Evolutionary conservation across 371 early-diverging fungal species (phyloP).

Genomic region (Mortierella sp.): DNA sequence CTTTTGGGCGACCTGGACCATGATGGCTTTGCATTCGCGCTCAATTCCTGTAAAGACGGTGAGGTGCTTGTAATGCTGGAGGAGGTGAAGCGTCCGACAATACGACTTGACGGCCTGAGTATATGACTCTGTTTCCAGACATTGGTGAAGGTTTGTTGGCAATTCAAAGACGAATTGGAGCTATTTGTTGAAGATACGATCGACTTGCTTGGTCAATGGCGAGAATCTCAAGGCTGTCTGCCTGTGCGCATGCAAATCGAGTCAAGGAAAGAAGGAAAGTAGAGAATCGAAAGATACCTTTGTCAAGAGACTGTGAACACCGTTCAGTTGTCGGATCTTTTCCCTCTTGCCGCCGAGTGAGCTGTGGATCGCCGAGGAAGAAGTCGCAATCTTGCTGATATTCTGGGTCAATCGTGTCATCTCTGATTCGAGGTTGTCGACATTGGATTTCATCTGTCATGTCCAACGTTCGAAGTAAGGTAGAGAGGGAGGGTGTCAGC

Average conservation of each 20-base stretch:
- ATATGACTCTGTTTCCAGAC: conserved; percentile 70
- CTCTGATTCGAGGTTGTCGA: conserved; percentile 84
- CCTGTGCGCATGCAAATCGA: not conserved
- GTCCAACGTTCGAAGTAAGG: not conserved
- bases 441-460: conserved; percentile 79
- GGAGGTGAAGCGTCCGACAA: conserved; percentile 75
- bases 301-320: conserved; percentile 81
- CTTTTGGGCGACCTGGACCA: conserved; percentile 71
- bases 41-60: conserved; percentile 84
- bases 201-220: not conserved
- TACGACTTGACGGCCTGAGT: conserved; percentile 84
- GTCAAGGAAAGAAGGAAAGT: not conserved
- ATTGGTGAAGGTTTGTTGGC: conserved; percentile 77
- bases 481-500: too few species aligned
- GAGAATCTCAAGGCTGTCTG: not conserved
- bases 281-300: conserved; percentile 51
- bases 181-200: conserved; percentile 30
- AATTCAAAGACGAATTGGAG: conserved; percentile 91
- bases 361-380: conserved; percentile 67
- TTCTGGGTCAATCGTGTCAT: conserved; percentile 79
- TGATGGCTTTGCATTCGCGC: conserved; percentile 80
- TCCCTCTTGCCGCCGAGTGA: conserved; percentile 75
- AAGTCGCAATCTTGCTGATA: conserved; percentile 74
- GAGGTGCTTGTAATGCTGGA: conserved; percentile 81
- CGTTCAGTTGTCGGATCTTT: conserved; percentile 80